phyloP scores from a whole-genome alignment of 192 early-diverging fungal species.

The Umbelopsis ramanniana region DNA sequence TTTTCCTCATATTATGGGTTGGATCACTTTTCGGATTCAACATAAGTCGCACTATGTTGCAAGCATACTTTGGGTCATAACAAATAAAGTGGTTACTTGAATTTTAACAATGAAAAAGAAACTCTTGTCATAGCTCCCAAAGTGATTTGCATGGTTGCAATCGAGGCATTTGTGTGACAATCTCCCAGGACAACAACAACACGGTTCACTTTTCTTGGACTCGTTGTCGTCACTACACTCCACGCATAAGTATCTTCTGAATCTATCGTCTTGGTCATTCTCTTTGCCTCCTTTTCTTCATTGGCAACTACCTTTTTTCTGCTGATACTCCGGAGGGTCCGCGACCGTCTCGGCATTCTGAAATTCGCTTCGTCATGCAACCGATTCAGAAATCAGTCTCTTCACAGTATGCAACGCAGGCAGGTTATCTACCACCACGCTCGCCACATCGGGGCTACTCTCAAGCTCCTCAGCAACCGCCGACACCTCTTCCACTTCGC shows the following conservation, averaged over 20 bases:
- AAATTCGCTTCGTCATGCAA: conserved; percentile 8
- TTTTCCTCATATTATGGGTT: conserved; percentile 65
- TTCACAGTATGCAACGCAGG: conserved; percentile 14
- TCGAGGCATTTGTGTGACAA: conserved; percentile 17
- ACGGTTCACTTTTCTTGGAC: conserved; percentile 23
- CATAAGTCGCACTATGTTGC: conserved; percentile 73
- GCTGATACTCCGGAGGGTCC: conserved; percentile 6
- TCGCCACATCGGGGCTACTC: conserved; percentile 10
- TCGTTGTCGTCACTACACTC: conserved; percentile 8
- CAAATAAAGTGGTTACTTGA: conserved; percentile 3
- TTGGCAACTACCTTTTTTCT: neutral
- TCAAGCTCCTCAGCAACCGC: neutral
- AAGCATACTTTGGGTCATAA: conserved; percentile 72
- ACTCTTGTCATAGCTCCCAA: neutral
- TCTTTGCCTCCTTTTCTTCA: conserved; percentile 5
- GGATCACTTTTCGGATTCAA: conserved; percentile 76
- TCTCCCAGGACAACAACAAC: conserved; percentile 22
- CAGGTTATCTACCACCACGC: conserved; percentile 18
- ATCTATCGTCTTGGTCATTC: conserved; percentile 7
- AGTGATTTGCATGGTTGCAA: neutral
- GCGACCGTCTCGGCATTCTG: conserved; percentile 20
- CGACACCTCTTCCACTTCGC: conserved; percentile 8
- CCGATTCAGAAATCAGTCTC: conserved; percentile 16
- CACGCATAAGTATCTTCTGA: conserved; percentile 16
- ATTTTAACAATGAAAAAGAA: neutral